Percentiles rank a stretch among this genome's conserved stretches.
Conservation (phyloP, 345 rosid species). For the Syzygium aqueum region DNA sequence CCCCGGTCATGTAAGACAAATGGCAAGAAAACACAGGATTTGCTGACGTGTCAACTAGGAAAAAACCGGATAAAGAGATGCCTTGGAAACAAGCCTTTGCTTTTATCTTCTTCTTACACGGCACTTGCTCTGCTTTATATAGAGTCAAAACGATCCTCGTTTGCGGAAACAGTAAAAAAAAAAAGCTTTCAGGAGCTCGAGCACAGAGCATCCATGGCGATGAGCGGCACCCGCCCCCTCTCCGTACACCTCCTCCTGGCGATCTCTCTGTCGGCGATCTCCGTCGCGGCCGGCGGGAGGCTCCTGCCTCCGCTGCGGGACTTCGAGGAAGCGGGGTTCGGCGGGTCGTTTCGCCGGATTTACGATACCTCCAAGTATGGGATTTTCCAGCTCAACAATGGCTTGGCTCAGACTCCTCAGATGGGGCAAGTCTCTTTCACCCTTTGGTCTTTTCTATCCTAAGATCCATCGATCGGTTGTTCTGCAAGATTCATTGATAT, state of each 20-base stretch:
- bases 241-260: constrained; percentile 1
- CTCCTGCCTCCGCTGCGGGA: constrained; percentile 32
- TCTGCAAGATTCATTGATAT: background rate
- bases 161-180: background rate
- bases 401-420: constrained; percentile 83
- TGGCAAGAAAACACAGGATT: background rate
- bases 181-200: background rate
- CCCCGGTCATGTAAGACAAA: background rate
- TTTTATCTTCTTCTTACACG: background rate
- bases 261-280: constrained; percentile 14
- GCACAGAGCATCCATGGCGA: constrained; percentile 4
- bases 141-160: background rate
- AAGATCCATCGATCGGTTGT: background rate
- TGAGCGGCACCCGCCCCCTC: background rate
- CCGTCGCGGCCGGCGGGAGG: constrained; percentile 28
- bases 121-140: background rate
- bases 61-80: background rate
- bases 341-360: constrained; percentile 32
- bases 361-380: constrained; percentile 78
- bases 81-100: background rate
- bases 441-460: background rate
- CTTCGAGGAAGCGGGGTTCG: constrained; percentile 15
- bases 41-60: background rate
- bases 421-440: constrained; percentile 58
- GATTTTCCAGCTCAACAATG: constrained; percentile 69